A percentile compares a stretch with the other conserved stretches of the same genome.
Conservation (phyloP, 2,329 filamentous ascomycete species). For the Thelonectria olida region DNA sequence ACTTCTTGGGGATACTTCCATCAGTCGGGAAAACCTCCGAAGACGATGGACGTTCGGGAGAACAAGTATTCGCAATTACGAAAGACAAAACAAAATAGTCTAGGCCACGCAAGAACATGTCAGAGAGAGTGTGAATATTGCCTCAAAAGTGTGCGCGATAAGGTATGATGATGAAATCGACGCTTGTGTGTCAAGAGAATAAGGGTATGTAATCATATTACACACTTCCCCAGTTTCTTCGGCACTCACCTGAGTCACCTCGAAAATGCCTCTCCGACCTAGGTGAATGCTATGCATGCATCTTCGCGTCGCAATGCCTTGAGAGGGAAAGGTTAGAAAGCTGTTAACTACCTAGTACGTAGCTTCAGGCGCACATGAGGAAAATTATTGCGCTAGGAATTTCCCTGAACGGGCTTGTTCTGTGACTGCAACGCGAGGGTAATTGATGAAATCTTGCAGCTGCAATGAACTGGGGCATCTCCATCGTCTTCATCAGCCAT, state of each 20-base stretch:
- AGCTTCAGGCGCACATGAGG: constrained; percentile 2
- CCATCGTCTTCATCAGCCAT: neutral
- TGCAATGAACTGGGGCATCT: neutral
- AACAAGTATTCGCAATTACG: neutral
- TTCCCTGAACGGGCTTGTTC: constrained; percentile 27
- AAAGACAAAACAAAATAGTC: neutral
- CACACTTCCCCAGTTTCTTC: constrained; percentile 21
- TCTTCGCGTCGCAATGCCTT: constrained; percentile 14
- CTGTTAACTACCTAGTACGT: too few species aligned
- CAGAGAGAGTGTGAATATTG: constrained; percentile 4
- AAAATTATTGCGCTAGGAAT: constrained; percentile 26
- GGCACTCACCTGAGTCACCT: constrained; percentile 14
- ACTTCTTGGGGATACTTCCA: neutral
- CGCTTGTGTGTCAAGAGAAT: constrained; percentile 6
- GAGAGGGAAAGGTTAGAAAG: constrained; percentile 8
- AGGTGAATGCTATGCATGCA: neutral
- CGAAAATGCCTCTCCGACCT: constrained; percentile 18
- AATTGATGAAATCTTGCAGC: too few species aligned
- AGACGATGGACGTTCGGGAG: neutral
- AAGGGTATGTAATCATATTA: constrained; percentile 31
- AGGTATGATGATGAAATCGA: constrained; percentile 23
- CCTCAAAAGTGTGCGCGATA: neutral
- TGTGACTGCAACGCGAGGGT: too few species aligned
- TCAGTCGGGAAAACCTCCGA: neutral
- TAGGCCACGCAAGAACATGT: neutral